phyloP scores from a whole-genome alignment of 225 moss, liverwort and hornwort genomes.

The Bryoerythrophyllum caledonicum region DNA sequence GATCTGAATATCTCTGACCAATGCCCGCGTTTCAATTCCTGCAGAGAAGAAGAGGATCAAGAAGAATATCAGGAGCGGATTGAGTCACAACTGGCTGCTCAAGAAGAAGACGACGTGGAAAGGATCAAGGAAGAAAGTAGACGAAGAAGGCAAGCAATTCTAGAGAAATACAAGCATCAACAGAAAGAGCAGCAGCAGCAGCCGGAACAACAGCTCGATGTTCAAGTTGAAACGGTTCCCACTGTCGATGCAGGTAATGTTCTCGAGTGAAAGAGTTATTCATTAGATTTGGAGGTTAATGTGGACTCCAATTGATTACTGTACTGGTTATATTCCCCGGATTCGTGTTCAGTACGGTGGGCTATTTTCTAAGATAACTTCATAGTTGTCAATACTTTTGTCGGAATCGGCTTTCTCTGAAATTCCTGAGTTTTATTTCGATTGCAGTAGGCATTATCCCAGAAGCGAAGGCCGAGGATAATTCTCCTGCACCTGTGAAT shows the following conservation, averaged over 20 bases:
- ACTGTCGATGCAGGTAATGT: conserved; percentile 39
- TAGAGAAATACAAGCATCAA: conserved; percentile 85
- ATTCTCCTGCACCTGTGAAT: background rate
- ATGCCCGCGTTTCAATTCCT: background rate
- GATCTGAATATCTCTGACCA: background rate
- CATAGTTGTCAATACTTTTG: background rate
- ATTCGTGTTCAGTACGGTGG: background rate
- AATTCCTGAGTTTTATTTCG: background rate
- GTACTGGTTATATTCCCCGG: background rate
- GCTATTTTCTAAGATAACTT: background rate
- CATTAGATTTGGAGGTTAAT: background rate
- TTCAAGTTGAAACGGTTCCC: conserved; percentile 34
- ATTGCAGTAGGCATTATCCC: conserved; percentile 30
- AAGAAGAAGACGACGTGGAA: conserved; percentile 95
- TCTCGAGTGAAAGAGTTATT: background rate
- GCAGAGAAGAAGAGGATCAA: conserved; percentile 88
- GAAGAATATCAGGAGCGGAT: conserved; percentile 98
- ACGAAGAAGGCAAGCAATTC: conserved; percentile 90
- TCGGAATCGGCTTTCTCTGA: background rate
- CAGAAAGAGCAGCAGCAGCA: conserved; percentile 43
- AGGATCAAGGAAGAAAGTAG: conserved; percentile 90
- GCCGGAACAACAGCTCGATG: conserved; percentile 39
- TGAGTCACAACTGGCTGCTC: conserved; percentile 90
- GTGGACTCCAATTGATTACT: background rate
- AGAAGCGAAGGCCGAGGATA: conserved; percentile 12